phyloP scores from a whole-genome alignment of 2,329 filamentous ascomycete genomes.

The Pseudogymnoascus destructans region DNA sequence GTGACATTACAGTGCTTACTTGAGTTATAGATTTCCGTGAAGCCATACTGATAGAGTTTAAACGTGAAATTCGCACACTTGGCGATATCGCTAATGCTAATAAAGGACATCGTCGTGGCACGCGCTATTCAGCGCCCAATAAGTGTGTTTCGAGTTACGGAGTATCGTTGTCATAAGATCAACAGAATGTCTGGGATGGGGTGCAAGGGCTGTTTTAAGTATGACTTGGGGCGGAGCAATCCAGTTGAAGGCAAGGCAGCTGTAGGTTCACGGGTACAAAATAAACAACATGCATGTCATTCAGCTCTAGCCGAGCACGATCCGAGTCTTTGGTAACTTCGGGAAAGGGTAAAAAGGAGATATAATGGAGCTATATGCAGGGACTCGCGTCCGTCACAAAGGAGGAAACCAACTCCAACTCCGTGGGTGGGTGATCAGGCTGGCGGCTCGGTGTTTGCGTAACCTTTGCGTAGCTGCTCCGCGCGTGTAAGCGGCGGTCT shows the following conservation, averaged over 20 bases:
- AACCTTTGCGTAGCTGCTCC: not conserved
- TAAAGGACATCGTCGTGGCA: not conserved
- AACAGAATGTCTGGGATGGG: not conserved
- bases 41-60: not conserved
- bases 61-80: not conserved
- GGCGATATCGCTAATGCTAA: not conserved
- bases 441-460: not conserved
- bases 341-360: not conserved
- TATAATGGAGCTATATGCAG: not conserved
- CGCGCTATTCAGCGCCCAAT: conserved; percentile 7
- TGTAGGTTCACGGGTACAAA: not conserved
- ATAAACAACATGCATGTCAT: conserved; percentile 7
- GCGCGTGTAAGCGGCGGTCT: not conserved
- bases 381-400: not conserved
- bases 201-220: not conserved
- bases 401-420: not conserved
- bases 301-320: not conserved
- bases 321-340: not conserved
- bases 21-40: not conserved
- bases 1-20: not conserved
- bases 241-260: not conserved
- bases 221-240: not conserved
- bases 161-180: not conserved
- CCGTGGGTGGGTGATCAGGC: not conserved
- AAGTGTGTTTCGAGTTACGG: conserved; percentile 1